Evolutionary conservation across 176 grass and related monocot genomes (phyloP), one percentile per base, ranked within the genome.

Genomic region (Elymus sibiricus): DNA sequence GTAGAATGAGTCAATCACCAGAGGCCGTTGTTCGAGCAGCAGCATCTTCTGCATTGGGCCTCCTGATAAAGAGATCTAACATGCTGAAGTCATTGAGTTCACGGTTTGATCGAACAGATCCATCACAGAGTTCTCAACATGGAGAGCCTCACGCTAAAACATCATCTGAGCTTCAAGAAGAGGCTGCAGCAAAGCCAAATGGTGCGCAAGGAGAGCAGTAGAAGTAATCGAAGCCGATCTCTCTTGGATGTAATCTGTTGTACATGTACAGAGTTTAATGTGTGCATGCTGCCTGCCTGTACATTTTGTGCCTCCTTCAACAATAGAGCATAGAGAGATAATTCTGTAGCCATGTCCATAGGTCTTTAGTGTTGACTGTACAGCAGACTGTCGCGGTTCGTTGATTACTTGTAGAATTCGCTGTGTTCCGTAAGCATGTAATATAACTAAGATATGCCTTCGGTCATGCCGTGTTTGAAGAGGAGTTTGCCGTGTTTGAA

Each of bases 11-110:
- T 76, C 91, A 87, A 87, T 98, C 93, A 11, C 78, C 91, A 56
- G 93, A 94, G 64, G 76, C 93, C 62, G 80, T 94, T 74, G 93
- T 98, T 87, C 88, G 96, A 59, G 91, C 93, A 31, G 85, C 96
- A 58, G 84, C 91, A 81, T 86, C 85, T 72, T 98, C 94, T 88
- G 96, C 96, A 4, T 49, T 98, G 26, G 93, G 96, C 74, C 89
- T 94, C 83, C 86, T 98, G 74, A 88, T 98, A 58, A 95, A 92
- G 83, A 87, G 91, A 61, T 84, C 89, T 53, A 98, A 95, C 62
- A 89, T 93, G 85, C 81, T 98, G 32, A 85, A 85, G 60, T 84
- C 62, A 34, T 60, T 86, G 82, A 70, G 74, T 74, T 84, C 86
- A 74, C 84, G 81, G 78, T 81, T 84, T 70, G 96, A 91, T 84